phyloP scores from a whole-genome alignment of 23 red algal species.

The Gracilaria vermiculophylla region DNA sequence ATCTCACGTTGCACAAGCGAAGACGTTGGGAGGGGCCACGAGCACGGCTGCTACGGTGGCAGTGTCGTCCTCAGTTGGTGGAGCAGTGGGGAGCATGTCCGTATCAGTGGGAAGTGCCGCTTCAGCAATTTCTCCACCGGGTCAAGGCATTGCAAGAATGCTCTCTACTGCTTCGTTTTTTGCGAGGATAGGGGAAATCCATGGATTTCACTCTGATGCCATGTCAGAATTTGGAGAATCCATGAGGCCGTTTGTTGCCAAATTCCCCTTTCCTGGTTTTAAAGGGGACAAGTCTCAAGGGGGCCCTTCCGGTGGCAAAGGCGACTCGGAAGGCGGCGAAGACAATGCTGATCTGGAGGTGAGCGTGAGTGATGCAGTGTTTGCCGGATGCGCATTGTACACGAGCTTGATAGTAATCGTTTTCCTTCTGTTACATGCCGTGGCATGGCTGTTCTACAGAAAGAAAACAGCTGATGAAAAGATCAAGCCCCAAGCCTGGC shows the following conservation, averaged over 20 bases:
- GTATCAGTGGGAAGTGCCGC: slow-evolving; percentile 28
- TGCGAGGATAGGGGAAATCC: slow-evolving; percentile 60
- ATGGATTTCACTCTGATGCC: slow-evolving; percentile 70
- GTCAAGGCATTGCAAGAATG: slow-evolving; percentile 47
- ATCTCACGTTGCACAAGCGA: neutral
- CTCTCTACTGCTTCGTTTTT: slow-evolving; percentile 54
- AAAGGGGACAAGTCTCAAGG: neutral
- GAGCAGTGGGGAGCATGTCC: slow-evolving; percentile 21
- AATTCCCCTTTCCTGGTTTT: slow-evolving; percentile 33
- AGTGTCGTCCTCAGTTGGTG: slow-evolving; percentile 14
- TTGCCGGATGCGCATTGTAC: slow-evolving; percentile 60
- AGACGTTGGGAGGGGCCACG: neutral
- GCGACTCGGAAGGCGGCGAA: neutral
- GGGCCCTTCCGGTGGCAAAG: neutral
- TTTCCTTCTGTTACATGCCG: slow-evolving; percentile 28
- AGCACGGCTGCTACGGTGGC: slow-evolving; percentile 17
- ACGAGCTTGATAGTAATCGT: slow-evolving; percentile 44
- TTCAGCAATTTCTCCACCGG: slow-evolving; percentile 5
- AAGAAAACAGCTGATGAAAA: slow-evolving; percentile 23
- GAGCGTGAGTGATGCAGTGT: slow-evolving; percentile 39
- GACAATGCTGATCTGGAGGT: neutral
- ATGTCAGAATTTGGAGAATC: slow-evolving; percentile 38
- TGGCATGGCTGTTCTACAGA: slow-evolving; percentile 28
- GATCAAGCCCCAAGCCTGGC: slow-evolving; percentile 59
- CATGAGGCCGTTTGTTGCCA: slow-evolving; percentile 52